phyloP scores from a whole-genome alignment of 768 basidiomycete genomes.

The Termitomyces eurrhizus region DNA sequence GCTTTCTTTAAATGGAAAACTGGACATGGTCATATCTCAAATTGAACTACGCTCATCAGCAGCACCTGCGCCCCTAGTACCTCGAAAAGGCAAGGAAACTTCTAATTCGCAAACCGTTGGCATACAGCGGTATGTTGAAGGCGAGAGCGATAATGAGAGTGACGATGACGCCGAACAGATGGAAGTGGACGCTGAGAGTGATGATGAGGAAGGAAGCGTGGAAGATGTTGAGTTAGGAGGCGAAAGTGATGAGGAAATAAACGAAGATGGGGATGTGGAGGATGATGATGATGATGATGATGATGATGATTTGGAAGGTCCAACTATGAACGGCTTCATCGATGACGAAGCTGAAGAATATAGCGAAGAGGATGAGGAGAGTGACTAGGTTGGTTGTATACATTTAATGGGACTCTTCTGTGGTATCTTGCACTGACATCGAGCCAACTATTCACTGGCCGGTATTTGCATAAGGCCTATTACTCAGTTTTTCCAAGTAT shows the following conservation, averaged over 20 bases:
- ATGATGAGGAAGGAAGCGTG: constrained; percentile 68
- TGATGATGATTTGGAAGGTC: constrained; percentile 41
- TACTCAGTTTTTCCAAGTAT: too few relatives aligned
- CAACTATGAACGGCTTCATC: constrained; percentile 46
- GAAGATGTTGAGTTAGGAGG: constrained; percentile 77
- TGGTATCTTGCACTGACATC: neutral
- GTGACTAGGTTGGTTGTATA: constrained; percentile 34
- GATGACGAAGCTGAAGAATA: constrained; percentile 58
- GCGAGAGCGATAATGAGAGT: constrained; percentile 61
- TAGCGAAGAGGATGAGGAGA: constrained; percentile 46
- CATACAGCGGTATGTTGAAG: constrained; percentile 67
- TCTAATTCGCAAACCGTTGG: constrained; percentile 29
- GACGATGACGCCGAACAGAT: constrained; percentile 51
- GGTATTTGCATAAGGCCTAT: too few relatives aligned
- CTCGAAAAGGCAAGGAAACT: constrained; percentile 33
- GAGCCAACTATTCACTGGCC: neutral
- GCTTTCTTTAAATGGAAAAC: constrained; percentile 79
- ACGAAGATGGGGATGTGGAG: constrained; percentile 37
- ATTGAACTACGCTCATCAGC: constrained; percentile 84
- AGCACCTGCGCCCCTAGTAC: constrained; percentile 52
- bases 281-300: constrained; percentile 33
- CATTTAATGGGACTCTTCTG: neutral
- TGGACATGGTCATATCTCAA: constrained; percentile 93
- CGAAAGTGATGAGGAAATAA: constrained; percentile 44
- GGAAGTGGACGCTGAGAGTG: constrained; percentile 61